phyloP scores from a whole-genome alignment of 2,329 filamentous ascomycete species.

The Colletotrichum liriopes region DNA sequence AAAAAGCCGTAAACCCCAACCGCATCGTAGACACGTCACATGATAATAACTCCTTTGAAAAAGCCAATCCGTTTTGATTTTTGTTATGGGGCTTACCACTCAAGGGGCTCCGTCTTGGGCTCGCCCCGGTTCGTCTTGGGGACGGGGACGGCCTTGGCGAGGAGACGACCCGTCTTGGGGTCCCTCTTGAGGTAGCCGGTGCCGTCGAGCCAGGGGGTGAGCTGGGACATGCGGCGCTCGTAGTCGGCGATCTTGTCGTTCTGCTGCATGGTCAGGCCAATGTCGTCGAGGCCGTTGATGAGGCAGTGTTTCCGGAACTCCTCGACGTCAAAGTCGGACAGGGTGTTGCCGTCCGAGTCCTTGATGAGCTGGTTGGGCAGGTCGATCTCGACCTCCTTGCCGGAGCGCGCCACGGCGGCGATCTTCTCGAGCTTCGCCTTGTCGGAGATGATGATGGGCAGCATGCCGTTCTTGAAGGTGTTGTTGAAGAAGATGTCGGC shows the following conservation, averaged over 20 bases:
- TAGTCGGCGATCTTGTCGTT: slow-evolving; percentile 90
- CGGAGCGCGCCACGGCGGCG: slow-evolving; percentile 82
- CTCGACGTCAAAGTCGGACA: slow-evolving; percentile 89
- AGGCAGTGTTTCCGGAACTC: slow-evolving; percentile 96
- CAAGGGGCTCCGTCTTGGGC: slow-evolving; percentile 86
- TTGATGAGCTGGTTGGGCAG: slow-evolving; percentile 88
- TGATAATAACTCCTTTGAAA: slow-evolving; percentile 38
- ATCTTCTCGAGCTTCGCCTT: slow-evolving; percentile 77
- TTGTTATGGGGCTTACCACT: slow-evolving; percentile 76
- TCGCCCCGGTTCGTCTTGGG: slow-evolving; percentile 93
- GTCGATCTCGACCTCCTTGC: slow-evolving; percentile 90
- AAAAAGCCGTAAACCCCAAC: slow-evolving; percentile 24
- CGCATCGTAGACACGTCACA: slow-evolving; percentile 40
- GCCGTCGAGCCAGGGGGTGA: slow-evolving; percentile 94
- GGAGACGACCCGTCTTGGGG: slow-evolving; percentile 69
- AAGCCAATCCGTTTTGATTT: slow-evolving; percentile 14
- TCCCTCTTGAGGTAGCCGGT: slow-evolving; percentile 81
- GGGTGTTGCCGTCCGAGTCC: slow-evolving; percentile 79
- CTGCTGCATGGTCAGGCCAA: slow-evolving; percentile 93
- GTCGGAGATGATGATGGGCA: slow-evolving; percentile 85
- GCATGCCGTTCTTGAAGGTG: slow-evolving; percentile 99
- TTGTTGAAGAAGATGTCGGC: slow-evolving; percentile 99
- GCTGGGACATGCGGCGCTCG: slow-evolving; percentile 81
- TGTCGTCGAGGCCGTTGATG: slow-evolving; percentile 94
- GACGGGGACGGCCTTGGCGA: slow-evolving; percentile 76